Conservation (phyloP, 768 basidiomycete genomes). For the Lactarius trivialis region DNA sequence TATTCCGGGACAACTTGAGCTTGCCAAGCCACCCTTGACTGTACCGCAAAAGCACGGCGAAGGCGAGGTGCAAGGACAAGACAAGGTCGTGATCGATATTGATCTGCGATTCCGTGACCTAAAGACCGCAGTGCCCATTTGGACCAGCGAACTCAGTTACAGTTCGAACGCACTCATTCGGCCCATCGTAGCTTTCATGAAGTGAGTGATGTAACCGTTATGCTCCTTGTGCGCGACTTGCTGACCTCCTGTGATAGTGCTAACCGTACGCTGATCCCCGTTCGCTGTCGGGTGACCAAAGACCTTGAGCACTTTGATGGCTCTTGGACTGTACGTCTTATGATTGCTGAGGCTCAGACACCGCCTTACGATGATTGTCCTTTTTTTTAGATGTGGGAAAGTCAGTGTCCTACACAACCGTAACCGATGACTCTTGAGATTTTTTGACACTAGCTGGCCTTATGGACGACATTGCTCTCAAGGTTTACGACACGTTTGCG, state of each 20-base stretch:
- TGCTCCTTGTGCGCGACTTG: not conserved
- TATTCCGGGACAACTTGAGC: slow-evolving; percentile 81
- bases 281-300: slow-evolving; percentile 83
- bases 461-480: slow-evolving; percentile 82
- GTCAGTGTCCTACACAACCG: slow-evolving; percentile 40
- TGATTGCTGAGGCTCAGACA: slow-evolving; percentile 6
- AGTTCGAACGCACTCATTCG: slow-evolving; percentile 88
- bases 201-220: slow-evolving; percentile 45
- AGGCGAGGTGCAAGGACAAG: slow-evolving; percentile 33
- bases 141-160: slow-evolving; percentile 81
- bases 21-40: slow-evolving; percentile 79
- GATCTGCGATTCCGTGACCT: slow-evolving; percentile 92
- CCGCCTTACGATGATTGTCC: slow-evolving; percentile 12
- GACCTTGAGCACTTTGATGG: slow-evolving; percentile 88
- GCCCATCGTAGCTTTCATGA: slow-evolving; percentile 98
- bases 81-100: slow-evolving; percentile 76
- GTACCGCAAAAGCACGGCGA: slow-evolving; percentile 49
- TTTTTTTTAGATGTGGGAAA: slow-evolving; percentile 88
- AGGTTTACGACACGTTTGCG: slow-evolving; percentile 90
- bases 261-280: slow-evolving; percentile 89
- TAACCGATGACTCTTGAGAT: not conserved
- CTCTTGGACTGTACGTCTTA: slow-evolving; percentile 80
- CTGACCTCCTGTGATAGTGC: slow-evolving; percentile 45
- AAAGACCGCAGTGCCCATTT: slow-evolving; percentile 91
- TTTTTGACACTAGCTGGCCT: slow-evolving; percentile 64